Evolutionary conservation across 2,329 filamentous ascomycete genomes (phyloP), one percentile per base, ranked within the genome.

Genomic region (Stenocarpella maydis): DNA sequence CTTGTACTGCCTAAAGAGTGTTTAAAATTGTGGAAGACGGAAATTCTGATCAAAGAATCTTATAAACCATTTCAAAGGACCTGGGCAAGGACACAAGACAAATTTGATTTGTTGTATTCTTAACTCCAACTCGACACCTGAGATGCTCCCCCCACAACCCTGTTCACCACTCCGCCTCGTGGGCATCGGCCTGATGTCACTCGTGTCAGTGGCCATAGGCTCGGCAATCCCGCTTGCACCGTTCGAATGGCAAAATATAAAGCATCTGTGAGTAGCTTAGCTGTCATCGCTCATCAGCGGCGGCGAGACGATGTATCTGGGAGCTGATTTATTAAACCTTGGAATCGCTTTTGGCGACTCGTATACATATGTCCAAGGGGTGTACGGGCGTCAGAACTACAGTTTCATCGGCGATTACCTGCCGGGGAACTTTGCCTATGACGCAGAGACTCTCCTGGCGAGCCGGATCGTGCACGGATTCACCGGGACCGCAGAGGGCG

Each of bases 361-460:
- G 0, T 86, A 85, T 72, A 85, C 85, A 1, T 88, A 82, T 67
- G 80, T 87, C 0, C 85, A 87, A 78, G 86, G 86, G 12, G 84
- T 82, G 0, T 75, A 80, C n/a, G 86, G 86, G 4, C 81, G 78
- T 39, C 77, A 82, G 65, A 84, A 86, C 69, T 87, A 79, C 73
- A 85, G 82, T 67, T 88, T 87, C 76, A 87, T 88, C 54, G 85
- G 84, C n/a, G 83, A 86, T 71, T 78, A 80, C 55, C 76, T 84
- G n/a, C 58, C 58, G n/a, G 58, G 58, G 15, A 78, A 86, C 68
- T 80, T 83, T 39, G 76, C 79, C 31, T 87, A 83, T 72, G 81
- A 82, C 0, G 76, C 82, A 0, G 66, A 78, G 9, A 75, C 82
- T 17, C 79, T 88, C 0, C 77, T 87, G 17, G 77, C 76, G 1